Evolutionary conservation across 441 rosid genomes (phyloP), one percentile per base, ranked within the genome.

Genomic region (Euphorbia neoarborescens): DNA sequence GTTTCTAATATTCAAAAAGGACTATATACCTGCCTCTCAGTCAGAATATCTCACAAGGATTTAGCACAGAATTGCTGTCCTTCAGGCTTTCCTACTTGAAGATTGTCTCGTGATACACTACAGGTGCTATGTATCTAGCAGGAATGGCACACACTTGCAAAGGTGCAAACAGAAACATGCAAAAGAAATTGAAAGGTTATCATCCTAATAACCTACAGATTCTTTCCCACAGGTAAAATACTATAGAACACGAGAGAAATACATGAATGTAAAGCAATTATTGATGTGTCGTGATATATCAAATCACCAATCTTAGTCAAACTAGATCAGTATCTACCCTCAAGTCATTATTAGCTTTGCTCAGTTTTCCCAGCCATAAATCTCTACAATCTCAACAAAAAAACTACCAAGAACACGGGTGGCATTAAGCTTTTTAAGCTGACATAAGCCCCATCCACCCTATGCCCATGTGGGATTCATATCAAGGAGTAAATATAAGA

Each of bases 1-100:
- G 62, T 35, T 50, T 48, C 20, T 50, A 27, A 62, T 61, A 71
- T 62, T 38, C 53, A 22, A 48, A 50, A 50, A 24, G 54, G 19
- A 25, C n/a, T 35, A n/a, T n/a, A n/a, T n/a, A 15, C 54, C 30
- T 67, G 32, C 61, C 61, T 28, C 28, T 35, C n/a, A 54, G 67
- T n/a, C 28, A 19, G 22, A 37, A 13, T 27, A n/a, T 46, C 12
- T 59, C 28, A 27, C 5, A 12, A 28, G 28, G 44, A 38, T 37
- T 28, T 9, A 15, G 19, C 1, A 35, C 24, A 48, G 24, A 27
- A 30, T 35, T 48, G 60, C 50, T 35, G 61, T 71, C 61, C 60
- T 44, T 59, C 34, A 22, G 32, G 60, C 60, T 37, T 58, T 46
- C 3, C n/a, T n/a, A n/a, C n/a, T 44, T 32, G 48, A 42, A 37